A percentile compares a stretch with the other conserved stretches of the same genome.
These are phyloP conservation scores for Zygotorulaspora danielsina DNA, from an alignment of 805 yeast genomes.

Conservation along the genomic window DNA sequence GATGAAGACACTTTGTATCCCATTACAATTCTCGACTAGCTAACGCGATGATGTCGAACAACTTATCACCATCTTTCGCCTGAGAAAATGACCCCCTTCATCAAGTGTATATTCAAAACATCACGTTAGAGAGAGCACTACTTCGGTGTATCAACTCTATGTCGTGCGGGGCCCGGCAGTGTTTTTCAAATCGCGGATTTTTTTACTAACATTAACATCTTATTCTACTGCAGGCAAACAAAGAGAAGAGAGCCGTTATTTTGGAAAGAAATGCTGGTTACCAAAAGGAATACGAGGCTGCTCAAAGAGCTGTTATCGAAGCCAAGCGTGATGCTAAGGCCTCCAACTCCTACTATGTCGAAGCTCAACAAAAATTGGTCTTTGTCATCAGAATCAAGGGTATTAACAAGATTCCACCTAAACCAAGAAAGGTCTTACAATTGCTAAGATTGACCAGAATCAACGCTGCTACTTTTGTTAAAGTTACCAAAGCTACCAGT, in stretches of 20 bases:
- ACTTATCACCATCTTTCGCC: constrained; percentile 74
- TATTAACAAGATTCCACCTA: constrained; percentile 97
- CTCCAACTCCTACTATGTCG: constrained; percentile 89
- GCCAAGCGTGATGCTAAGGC: constrained; percentile 95
- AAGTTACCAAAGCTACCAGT: constrained; percentile 90
- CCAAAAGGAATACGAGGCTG: constrained; percentile 89
- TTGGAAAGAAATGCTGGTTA: constrained; percentile 95
- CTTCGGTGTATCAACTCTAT: too few relatives aligned
- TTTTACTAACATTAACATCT: constrained; percentile 14
- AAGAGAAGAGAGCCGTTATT: constrained; percentile 62
- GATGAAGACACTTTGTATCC: constrained; percentile 52
- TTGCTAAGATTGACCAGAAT: constrained; percentile 89
- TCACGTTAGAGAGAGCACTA: too few relatives aligned
- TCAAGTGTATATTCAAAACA: too few relatives aligned
- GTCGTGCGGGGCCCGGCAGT: too few relatives aligned
- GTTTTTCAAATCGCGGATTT: not conserved
- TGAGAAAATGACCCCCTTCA: constrained; percentile 35
- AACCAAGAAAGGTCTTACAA: constrained; percentile 98
- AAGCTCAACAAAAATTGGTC: constrained; percentile 90
- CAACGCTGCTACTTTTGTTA: constrained; percentile 92
- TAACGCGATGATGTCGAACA: constrained; percentile 62
- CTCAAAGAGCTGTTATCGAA: constrained; percentile 79
- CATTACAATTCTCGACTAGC: constrained; percentile 56
- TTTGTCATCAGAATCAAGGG: constrained; percentile 99
- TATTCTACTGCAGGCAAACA: constrained; percentile 39